phyloP scores from a whole-genome alignment of 768 basidiomycete species.

The Pulveroboletus sp. region DNA sequence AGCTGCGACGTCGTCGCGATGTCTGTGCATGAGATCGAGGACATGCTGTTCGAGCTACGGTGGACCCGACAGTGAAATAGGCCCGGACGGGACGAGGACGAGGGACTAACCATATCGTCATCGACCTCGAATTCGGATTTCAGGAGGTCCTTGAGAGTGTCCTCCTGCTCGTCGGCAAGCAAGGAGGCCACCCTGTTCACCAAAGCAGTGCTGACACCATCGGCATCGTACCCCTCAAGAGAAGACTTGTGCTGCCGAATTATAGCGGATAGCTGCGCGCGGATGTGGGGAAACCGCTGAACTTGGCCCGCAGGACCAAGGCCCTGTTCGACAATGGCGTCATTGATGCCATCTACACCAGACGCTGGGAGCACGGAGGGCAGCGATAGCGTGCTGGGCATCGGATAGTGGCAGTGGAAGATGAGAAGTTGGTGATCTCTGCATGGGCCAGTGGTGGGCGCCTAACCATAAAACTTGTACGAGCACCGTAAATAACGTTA shows the following conservation, averaged over 20 bases:
- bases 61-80: slow-evolving; percentile 20
- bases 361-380: slow-evolving; percentile 13
- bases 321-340: slow-evolving; percentile 19
- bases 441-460: slow-evolving; percentile 24
- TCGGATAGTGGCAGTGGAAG: slow-evolving; percentile 16
- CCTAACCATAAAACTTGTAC: slow-evolving; percentile 18
- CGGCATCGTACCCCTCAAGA: slow-evolving; percentile 51
- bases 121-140: slow-evolving; percentile 67
- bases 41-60: slow-evolving; percentile 80
- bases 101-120: slow-evolving; percentile 56
- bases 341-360: slow-evolving; percentile 12
- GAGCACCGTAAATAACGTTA: slow-evolving; percentile 28
- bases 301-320: slow-evolving; percentile 16
- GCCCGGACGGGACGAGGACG: slow-evolving; percentile 5
- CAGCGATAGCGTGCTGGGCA: slow-evolving; percentile 25
- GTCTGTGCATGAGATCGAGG: slow-evolving; percentile 93
- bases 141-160: slow-evolving; percentile 73
- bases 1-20: slow-evolving; percentile 78
- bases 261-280: slow-evolving; percentile 73
- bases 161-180: slow-evolving; percentile 81
- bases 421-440: slow-evolving; percentile 17
- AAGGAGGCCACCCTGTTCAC: slow-evolving; percentile 69
- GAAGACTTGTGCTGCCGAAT: slow-evolving; percentile 65
- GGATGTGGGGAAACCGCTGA: slow-evolving; percentile 71
- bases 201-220: slow-evolving; percentile 58